Percentiles rank a stretch among this genome's conserved stretches.
Conservation (phyloP, 176 grass and related monocot species). For the Carex kokanica region DNA sequence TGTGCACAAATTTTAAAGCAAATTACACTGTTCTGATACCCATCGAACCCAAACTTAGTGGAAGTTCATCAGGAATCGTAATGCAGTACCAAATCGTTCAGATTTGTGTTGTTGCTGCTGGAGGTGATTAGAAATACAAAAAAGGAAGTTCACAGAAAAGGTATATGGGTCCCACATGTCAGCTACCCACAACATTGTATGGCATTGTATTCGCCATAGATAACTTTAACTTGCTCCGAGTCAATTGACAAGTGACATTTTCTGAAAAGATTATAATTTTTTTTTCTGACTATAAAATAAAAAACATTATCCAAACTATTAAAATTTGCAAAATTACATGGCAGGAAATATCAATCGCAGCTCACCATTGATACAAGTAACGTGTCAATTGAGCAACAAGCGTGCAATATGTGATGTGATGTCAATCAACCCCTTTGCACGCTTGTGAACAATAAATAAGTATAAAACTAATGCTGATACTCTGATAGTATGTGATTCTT, state of each 20-base stretch:
- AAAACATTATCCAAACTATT: constrained; percentile 17
- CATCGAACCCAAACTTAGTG: no score
- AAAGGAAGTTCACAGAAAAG: background rate
- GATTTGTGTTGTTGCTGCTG: no score
- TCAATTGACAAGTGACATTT: background rate
- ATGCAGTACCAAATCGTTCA: no score
- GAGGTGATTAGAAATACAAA: no score
- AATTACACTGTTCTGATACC: no score
- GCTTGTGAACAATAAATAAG: background rate
- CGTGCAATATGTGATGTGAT: background rate
- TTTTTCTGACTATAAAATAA: background rate
- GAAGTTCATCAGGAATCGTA: no score
- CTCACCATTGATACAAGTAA: background rate
- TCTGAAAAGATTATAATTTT: background rate
- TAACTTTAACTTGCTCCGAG: background rate
- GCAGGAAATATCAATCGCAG: background rate
- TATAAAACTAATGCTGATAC: background rate
- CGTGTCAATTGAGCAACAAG: constrained; percentile 1
- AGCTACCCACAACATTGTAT: background rate
- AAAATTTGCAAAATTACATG: background rate
- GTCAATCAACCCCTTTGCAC: background rate
- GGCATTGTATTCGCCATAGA: background rate
- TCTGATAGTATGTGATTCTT: background rate
- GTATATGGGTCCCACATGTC: background rate
- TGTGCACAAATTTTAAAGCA: no score